A percentile compares a stretch with the other conserved stretches of the same genome.
phyloP scores from a whole-genome alignment of 2,329 filamentous ascomycete species.

The Fusarium mexicanum region DNA sequence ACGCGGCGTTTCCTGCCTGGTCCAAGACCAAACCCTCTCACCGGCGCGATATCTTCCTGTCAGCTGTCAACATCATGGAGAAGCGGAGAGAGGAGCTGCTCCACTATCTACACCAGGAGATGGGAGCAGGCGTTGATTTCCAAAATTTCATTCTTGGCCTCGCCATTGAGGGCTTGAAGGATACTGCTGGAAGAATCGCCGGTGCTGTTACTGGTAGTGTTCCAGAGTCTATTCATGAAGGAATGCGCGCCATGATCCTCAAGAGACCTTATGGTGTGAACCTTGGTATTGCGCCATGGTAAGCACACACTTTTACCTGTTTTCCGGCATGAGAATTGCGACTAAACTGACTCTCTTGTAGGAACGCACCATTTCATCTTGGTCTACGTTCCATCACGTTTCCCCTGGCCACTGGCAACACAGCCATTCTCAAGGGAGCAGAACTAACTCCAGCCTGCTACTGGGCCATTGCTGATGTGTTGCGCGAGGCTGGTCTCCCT shows the following conservation, averaged over 20 bases:
- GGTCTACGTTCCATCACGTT: neutral
- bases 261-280: constrained; percentile 26
- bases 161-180: constrained; percentile 45
- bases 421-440: neutral
- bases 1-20: constrained; percentile 6
- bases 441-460: neutral
- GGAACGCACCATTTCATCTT: neutral
- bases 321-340: neutral
- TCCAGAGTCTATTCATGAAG: constrained; percentile 35
- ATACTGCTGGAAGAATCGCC: constrained; percentile 49
- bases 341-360: neutral
- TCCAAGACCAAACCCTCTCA: constrained; percentile 9
- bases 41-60: constrained; percentile 17
- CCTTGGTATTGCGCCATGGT: constrained; percentile 15
- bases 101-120: constrained; percentile 14
- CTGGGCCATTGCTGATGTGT: neutral
- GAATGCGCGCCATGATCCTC: constrained; percentile 25
- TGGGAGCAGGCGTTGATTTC: constrained; percentile 12
- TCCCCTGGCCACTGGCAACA: neutral
- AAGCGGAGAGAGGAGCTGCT: neutral
- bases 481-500: neutral
- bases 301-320: neutral
- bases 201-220: constrained; percentile 42
- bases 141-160: constrained; percentile 45
- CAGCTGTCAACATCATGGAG: constrained; percentile 8